Conservation (phyloP, 805 yeast species). For the Candida pseudofarinosa region DNA sequence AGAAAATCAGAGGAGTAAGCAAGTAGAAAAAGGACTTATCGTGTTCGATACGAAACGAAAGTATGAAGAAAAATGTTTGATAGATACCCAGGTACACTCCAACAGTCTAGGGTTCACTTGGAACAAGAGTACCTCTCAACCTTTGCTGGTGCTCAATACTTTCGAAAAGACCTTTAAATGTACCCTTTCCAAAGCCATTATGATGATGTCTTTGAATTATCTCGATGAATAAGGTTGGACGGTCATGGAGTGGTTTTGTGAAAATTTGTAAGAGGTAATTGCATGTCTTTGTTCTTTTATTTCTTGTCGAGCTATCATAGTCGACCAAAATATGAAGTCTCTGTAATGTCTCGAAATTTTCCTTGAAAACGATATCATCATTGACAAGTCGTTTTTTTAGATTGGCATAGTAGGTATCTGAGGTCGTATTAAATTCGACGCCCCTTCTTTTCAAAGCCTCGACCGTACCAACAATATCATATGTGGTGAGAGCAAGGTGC, state of each 20-base stretch:
- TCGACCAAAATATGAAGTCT: conserved; percentile 65
- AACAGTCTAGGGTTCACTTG: conserved; percentile 1
- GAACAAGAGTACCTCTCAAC: conserved; percentile 57
- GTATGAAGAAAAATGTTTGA: background rate
- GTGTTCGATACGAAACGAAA: background rate
- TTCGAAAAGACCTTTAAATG: conserved; percentile 77
- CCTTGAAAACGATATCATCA: conserved; percentile 46
- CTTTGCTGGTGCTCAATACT: conserved; percentile 75
- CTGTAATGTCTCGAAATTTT: conserved; percentile 48
- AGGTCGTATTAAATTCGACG: conserved; percentile 61
- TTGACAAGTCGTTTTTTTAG: conserved; percentile 42
- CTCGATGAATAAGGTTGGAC: conserved; percentile 82
- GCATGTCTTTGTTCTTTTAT: conserved; percentile 19
- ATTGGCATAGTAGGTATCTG: conserved; percentile 52
- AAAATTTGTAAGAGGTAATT: conserved; percentile 81
- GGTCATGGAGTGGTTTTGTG: conserved; percentile 68
- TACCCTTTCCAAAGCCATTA: conserved; percentile 87
- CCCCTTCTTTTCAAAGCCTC: conserved; percentile 55
- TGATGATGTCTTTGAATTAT: conserved; percentile 77
- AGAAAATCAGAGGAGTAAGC: background rate
- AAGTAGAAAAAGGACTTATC: background rate
- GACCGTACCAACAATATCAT: conserved; percentile 57
- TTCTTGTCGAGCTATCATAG: conserved; percentile 53
- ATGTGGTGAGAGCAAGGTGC: conserved; percentile 69
- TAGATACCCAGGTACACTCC: no score